These are phyloP conservation scores for Rubia occidens DNA, from an alignment of 305 asterid genomes.

Conservation along the genomic window DNA sequence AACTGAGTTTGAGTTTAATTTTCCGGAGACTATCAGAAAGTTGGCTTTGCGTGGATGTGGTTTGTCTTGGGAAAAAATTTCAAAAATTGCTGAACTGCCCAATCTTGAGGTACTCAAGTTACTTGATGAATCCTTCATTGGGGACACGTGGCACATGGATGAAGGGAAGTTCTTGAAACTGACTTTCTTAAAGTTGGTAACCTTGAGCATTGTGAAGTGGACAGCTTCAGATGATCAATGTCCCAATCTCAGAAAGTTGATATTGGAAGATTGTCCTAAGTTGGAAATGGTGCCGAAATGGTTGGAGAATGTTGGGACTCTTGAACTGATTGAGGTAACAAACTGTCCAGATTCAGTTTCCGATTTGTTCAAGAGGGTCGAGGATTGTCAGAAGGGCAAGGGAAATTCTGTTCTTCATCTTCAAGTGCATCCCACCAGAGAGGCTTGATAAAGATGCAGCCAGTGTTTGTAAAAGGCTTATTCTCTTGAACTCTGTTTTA, in stretches of 20 bases:
- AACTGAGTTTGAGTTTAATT: not conserved
- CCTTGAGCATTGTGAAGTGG: not conserved
- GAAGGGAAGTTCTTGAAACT: not conserved
- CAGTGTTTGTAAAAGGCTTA: not conserved
- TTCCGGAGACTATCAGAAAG: not conserved
- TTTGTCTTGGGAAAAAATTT: not conserved
- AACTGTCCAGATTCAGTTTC: not conserved
- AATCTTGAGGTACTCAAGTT: not conserved
- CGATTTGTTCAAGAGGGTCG: not conserved
- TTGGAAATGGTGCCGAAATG: not conserved
- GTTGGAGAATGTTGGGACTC: not conserved
- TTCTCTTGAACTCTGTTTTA: not conserved
- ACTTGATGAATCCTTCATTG: not conserved
- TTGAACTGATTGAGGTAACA: not conserved
- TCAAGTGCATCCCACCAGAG: not conserved
- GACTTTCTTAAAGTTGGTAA: not conserved
- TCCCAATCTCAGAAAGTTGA: not conserved
- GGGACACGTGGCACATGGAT: conserved; percentile 1
- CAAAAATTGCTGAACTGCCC: not conserved
- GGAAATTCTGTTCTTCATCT: not conserved
- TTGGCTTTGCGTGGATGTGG: not conserved
- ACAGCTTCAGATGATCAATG: not conserved
- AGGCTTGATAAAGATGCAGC: not conserved
- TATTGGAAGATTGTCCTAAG: not conserved
- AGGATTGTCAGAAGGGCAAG: not conserved